Base-by-base conservation (phyloP, 2,329 filamentous ascomycete genomes). In the Beauveria sp. region DNA sequence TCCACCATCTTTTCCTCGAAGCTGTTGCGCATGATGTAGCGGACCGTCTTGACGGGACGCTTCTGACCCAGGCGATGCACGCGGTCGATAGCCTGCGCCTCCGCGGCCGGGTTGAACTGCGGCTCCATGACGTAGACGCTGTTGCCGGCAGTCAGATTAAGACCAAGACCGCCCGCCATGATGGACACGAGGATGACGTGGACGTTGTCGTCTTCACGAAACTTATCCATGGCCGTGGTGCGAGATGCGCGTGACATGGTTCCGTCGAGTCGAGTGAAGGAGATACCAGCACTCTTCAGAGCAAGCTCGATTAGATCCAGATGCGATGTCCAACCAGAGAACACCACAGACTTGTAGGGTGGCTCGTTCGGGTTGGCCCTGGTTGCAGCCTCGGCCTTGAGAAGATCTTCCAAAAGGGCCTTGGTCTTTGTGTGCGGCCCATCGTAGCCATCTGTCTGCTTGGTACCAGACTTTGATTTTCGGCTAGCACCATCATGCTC, bases 101-200 rank as follows among this genome's bases (percentile, higher is more conserved):
- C 93, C 0, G 93, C 91, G 0, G 92, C 93, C 0, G 95, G 95
- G 70, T 99, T 99, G 78, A 93, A 99, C 71, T 97, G 93, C 5
- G 95, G 95, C 72, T 99, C 95, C 93, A 99, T 98, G 68, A 98
- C 89, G 72, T 95, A 98, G 16, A 96, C 93, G 60, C 85, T 89
- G 71, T 87, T 95, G 38, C 88, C 93, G 0, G 90, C 81, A 0
- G 93, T 97, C 60, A 98, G 78, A 70, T 98, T 98, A 45, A 98
- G 85, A 16, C 93, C 93, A 18, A 97, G 83, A 20, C 95, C 93
- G 65, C 93, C 95, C 0, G 93, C 93, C 70, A 88, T 91, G 74
- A 97, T 96, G 10, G 91, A 96, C 16, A 96, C 91, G 10, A 98
- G 83, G 56, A 98, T 92, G 58, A 96, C 87, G 38, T 86, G 86